Conservation (phyloP, 768 basidiomycete genomes). For the Hygrocybe punicea region DNA sequence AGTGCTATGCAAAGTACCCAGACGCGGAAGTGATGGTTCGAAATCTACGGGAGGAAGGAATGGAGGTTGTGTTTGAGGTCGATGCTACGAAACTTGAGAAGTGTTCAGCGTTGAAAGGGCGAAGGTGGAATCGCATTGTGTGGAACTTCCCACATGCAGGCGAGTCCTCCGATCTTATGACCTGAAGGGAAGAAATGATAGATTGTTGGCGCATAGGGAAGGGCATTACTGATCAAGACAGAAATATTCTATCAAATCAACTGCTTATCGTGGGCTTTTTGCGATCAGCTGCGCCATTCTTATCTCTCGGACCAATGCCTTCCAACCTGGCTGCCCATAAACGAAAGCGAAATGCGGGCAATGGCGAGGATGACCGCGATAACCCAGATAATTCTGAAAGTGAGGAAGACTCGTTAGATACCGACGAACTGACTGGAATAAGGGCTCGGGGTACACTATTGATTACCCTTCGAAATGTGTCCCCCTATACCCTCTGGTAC, state of each 20-base stretch:
- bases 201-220: constrained; percentile 48
- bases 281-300: constrained; percentile 60
- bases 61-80: constrained; percentile 70
- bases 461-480: constrained; percentile 80
- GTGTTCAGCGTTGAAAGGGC: constrained; percentile 51
- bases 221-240: constrained; percentile 89
- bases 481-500: constrained; percentile 86
- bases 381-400: constrained; percentile 17
- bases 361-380: constrained; percentile 45
- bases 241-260: constrained; percentile 91
- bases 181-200: not conserved
- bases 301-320: constrained; percentile 58
- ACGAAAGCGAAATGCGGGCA: constrained; percentile 44
- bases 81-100: constrained; percentile 81
- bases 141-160: constrained; percentile 99
- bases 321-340: constrained; percentile 38
- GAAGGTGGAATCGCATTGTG: constrained; percentile 72
- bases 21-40: constrained; percentile 60
- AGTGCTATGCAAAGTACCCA: constrained; percentile 80
- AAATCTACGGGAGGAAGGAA: constrained; percentile 55
- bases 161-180: constrained; percentile 31
- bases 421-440: constrained; percentile 10
- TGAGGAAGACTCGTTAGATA: constrained; percentile 8
- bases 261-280: constrained; percentile 77
- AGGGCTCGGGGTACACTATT: constrained; percentile 81